A percentile compares a stretch with the other conserved stretches of the same genome.
Conservation (phyloP, 2,329 filamentous ascomycete species). For the Chaetomium olivaceum region DNA sequence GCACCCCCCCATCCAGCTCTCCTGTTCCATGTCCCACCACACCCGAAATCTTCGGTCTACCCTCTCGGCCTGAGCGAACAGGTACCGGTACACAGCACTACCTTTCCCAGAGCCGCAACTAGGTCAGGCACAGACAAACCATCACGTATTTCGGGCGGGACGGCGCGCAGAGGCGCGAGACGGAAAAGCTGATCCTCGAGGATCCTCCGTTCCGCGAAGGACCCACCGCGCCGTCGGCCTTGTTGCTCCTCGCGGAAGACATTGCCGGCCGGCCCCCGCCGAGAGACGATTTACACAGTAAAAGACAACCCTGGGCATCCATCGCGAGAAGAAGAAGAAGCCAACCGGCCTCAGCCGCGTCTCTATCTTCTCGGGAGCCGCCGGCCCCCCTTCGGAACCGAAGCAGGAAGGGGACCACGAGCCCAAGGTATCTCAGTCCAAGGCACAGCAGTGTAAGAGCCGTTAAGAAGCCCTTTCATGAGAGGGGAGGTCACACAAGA, state of each 20-base stretch:
- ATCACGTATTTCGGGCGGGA: constrained; percentile 10
- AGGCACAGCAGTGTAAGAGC: background rate
- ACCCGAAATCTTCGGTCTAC: background rate
- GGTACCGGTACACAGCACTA: constrained; percentile 2
- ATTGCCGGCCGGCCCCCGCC: background rate
- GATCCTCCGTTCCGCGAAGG: background rate
- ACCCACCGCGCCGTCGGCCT: background rate
- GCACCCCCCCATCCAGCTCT: background rate
- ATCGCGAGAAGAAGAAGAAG: too few species aligned
- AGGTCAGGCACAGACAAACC: background rate
- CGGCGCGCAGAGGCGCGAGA: constrained; percentile 23
- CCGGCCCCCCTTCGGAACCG: background rate
- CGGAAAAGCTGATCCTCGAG: constrained; percentile 12
- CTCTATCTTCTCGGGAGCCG: background rate
- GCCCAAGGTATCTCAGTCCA: background rate
- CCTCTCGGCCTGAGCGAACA: background rate
- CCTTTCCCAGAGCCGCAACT: background rate
- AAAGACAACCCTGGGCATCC: background rate
- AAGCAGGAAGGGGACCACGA: background rate
- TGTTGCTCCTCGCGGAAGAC: background rate
- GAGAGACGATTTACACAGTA: background rate
- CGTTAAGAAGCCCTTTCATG: background rate
- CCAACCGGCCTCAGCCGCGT: background rate
- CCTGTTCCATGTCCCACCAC: background rate
- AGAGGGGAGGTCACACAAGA: background rate